These are phyloP conservation scores for Chrysoporthe deuterocubensis DNA, from an alignment of 2,329 filamentous ascomycete species.

Conservation along the genomic window DNA sequence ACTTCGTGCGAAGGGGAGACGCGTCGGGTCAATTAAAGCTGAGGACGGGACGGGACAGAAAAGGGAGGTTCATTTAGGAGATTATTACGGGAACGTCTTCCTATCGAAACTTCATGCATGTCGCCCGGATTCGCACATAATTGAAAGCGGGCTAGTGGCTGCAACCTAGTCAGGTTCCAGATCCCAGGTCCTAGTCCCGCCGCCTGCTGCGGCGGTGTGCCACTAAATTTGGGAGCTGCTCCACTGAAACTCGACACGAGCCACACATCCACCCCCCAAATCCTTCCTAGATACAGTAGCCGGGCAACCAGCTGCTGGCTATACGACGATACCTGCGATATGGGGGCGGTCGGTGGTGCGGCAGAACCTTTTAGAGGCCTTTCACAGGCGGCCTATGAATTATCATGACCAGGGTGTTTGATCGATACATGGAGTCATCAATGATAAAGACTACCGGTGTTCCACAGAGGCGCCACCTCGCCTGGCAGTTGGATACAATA, in stretches of 20 bases:
- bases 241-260: constrained; percentile 6
- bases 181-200: background rate
- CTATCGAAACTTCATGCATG: constrained; percentile 7
- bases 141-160: constrained; percentile 6
- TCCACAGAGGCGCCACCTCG: too few species aligned
- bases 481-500: background rate
- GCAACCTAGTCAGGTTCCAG: constrained; percentile 5
- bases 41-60: background rate
- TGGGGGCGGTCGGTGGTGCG: background rate
- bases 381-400: background rate
- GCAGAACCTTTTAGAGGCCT: background rate
- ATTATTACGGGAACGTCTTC: constrained; percentile 11
- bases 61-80: background rate
- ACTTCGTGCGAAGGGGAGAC: background rate
- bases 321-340: background rate
- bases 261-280: background rate
- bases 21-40: background rate
- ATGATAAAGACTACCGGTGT: background rate
- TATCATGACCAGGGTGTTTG: background rate
- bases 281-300: background rate
- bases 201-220: constrained; percentile 7
- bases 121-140: constrained; percentile 7
- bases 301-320: too few species aligned
- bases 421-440: background rate
- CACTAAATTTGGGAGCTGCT: constrained; percentile 8